Percentiles rank a stretch among this genome's conserved stretches.
These are phyloP conservation scores for Posidonia oceanica DNA, from an alignment of 116 monocot genomes.

Conservation along the genomic window DNA sequence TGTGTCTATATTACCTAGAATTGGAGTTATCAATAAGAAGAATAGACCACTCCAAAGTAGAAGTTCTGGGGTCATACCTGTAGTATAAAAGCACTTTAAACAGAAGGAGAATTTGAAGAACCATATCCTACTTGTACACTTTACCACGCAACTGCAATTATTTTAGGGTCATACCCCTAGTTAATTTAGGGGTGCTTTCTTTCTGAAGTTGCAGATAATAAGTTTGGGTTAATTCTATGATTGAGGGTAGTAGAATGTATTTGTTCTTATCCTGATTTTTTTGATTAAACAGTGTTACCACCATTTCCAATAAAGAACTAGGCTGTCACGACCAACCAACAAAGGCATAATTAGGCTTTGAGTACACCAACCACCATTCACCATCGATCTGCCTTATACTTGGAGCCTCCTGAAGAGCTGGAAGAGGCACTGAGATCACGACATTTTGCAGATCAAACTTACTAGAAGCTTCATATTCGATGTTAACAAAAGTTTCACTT, in stretches of 20 bases:
- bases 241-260: no score
- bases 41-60: constrained; percentile 83
- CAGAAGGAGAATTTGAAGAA: not conserved
- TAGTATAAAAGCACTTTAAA: not conserved
- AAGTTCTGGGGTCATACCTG: constrained; percentile 84
- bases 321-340: not conserved
- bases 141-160: no score
- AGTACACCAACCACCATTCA: constrained; percentile 70
- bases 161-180: no score
- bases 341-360: not conserved
- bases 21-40: constrained; percentile 87
- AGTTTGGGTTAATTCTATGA: no score
- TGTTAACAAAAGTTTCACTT: constrained; percentile 89
- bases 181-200: no score
- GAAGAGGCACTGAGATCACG: constrained; percentile 80
- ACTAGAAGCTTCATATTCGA: constrained; percentile 85
- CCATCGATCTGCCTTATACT: constrained; percentile 88
- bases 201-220: no score
- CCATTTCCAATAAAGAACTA: not conserved
- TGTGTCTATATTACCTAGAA: constrained; percentile 43
- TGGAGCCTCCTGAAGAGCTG: constrained; percentile 75
- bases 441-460: constrained; percentile 89
- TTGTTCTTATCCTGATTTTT: no score
- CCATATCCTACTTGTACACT: no score
- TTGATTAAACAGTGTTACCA: no score